phyloP scores from a whole-genome alignment of 352 stramenopile species.

The Globisporangium spinosum region DNA sequence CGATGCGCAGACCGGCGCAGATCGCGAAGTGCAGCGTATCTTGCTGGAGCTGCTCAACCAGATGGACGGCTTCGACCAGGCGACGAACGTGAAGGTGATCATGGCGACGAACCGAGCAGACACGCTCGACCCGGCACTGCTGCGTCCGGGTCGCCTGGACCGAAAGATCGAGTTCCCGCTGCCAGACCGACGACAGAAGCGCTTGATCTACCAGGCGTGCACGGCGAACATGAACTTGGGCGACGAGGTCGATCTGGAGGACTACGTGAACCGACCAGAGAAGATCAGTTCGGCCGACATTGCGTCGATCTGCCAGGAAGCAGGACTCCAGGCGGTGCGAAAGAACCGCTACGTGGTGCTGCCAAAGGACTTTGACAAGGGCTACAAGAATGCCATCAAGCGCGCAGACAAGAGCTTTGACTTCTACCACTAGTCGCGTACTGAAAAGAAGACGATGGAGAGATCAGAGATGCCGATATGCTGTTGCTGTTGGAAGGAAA shows the following conservation, averaged over 20 bases:
- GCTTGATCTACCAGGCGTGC: constrained; percentile 99
- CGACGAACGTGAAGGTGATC: constrained; percentile 99
- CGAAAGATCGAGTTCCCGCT: constrained; percentile 99
- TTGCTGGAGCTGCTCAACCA: constrained; percentile 99
- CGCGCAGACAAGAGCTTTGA: constrained; percentile 98
- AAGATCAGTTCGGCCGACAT: constrained; percentile 99
- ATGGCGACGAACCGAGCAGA: constrained; percentile 99
- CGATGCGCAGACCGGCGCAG: constrained; percentile 96
- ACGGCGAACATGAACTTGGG: constrained; percentile 99
- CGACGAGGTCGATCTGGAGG: constrained; percentile 99
- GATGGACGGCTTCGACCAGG: constrained; percentile 99
- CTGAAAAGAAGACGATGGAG: not conserved
- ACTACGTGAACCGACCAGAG: constrained; percentile 99
- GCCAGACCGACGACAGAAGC: constrained; percentile 98
- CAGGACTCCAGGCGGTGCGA: constrained; percentile 97
- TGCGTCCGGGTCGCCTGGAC: constrained; percentile 97
- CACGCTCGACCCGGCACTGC: constrained; percentile 97
- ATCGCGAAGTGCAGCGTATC: constrained; percentile 97
- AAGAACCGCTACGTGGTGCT: constrained; percentile 99
- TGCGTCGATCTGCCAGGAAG: constrained; percentile 98
- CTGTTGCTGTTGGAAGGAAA: not conserved
- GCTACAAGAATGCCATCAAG: constrained; percentile 99
- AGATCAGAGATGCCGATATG: not conserved
- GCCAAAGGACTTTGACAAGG: constrained; percentile 99
- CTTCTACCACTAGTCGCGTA: constrained; percentile 93